Evolutionary conservation across 225 moss, liverwort and hornwort genomes (phyloP), one percentile per base, ranked within the genome.

Genomic region (Marchantia polymorpha): DNA sequence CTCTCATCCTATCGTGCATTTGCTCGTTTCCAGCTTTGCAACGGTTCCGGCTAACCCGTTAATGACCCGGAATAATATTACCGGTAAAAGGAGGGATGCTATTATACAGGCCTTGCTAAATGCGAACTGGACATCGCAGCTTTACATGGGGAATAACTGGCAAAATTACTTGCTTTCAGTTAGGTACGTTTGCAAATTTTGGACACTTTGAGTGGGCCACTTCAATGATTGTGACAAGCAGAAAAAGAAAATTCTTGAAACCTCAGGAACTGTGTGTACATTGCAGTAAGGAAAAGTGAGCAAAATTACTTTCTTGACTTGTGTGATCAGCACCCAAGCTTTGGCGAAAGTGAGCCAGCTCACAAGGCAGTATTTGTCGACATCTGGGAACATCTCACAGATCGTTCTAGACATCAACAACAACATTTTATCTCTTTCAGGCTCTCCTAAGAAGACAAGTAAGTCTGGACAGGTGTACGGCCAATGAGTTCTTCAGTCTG

Each of bases 131-230:
- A 86, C 80, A 31, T 49, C 66, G 11, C 7, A 56, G 58, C 82
- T 86, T 49, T 86, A 82, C 72, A 86, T 69, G 17, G 83, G 85
- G 15, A 80, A 29, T 47, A 86, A 86, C 49, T 76, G 80, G 82
- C 64, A 80, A 20, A 82, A 86, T 75, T 53, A 80, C 46, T n/a
- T 86, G 64, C 77, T 86, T 3, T 82, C 82, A 12, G 82, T 82
- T 52, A 86, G 85, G 85, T 86, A 82, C 13, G 48, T 59, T 51
- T 26, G 0, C 27, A 64, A 16, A 11, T 5, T 15, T 51, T 73
- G 54, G 10, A 72, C 51, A n/a, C 63, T 51, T 47, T 6, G 10
- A 12, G 11, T 29, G 7, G 25, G n/a, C 30, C 54, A 10, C 58
- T 17, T 48, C 12, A 27, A 7, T 31, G 54, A 63, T 20, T 22